These are phyloP conservation scores for Eremomyces bilateralis DNA, from an alignment of 495 filamentous ascomycete genomes.

Conservation along the genomic window DNA sequence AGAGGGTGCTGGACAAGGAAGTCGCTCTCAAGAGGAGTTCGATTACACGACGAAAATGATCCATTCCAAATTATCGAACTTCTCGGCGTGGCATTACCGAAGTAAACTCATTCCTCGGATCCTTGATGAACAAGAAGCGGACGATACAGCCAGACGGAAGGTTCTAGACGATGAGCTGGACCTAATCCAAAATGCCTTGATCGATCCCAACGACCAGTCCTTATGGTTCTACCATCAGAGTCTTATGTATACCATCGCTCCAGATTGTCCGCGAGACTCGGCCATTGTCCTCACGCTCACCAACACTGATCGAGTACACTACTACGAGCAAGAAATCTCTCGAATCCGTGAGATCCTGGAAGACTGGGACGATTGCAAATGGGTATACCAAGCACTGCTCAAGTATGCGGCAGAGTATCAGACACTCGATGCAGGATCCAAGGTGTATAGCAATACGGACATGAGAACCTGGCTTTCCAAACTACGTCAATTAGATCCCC, in stretches of 20 bases:
- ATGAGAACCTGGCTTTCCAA: slow-evolving; percentile 17
- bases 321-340: slow-evolving; percentile 16
- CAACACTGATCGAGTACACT: slow-evolving; percentile 10
- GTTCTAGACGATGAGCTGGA: slow-evolving; percentile 62
- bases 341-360: slow-evolving; percentile 35
- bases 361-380: slow-evolving; percentile 35
- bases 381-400: slow-evolving; percentile 20
- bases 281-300: slow-evolving; percentile 39
- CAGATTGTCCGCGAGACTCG: slow-evolving; percentile 13
- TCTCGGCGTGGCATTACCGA: slow-evolving; percentile 89
- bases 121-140: slow-evolving; percentile 43
- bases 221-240: slow-evolving; percentile 93
- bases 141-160: slow-evolving; percentile 33
- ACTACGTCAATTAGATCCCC: slow-evolving; percentile 17
- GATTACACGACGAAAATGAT: slow-evolving; percentile 83
- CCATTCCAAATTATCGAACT: slow-evolving; percentile 63
- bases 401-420: slow-evolving; percentile 7
- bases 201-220: slow-evolving; percentile 78
- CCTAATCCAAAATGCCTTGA: slow-evolving; percentile 54
- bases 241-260: slow-evolving; percentile 38
- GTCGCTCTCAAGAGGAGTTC: slow-evolving; percentile 47
- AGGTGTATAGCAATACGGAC: slow-evolving; percentile 13
- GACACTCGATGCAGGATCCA: slow-evolving; percentile 11
- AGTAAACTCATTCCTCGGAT: slow-evolving; percentile 60
- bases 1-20: slow-evolving; percentile 7